Evolutionary conservation across 2,329 filamentous ascomycete genomes (phyloP).

Genomic region (Xylaria multiplex): DNA sequence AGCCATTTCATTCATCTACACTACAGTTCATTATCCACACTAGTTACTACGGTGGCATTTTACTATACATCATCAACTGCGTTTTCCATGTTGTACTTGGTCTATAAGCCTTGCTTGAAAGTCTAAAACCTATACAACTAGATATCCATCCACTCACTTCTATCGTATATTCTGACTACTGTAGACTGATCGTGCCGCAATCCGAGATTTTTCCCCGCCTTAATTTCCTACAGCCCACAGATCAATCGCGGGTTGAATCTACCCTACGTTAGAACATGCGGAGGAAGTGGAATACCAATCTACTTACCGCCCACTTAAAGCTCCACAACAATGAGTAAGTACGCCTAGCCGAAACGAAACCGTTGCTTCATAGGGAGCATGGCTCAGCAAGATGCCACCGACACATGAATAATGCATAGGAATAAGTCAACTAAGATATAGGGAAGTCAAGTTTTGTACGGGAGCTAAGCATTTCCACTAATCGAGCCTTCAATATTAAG

Average conservation of each 20-base stretch:
- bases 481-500: not conserved
- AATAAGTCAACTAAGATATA: slow-evolving; percentile 1
- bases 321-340: slow-evolving; percentile 6
- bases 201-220: not conserved
- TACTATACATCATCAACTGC: too few relatives aligned
- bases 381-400: not conserved
- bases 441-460: too few relatives aligned
- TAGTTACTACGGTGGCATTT: not conserved
- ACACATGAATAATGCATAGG: not conserved
- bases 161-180: not conserved
- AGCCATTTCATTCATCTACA: too few relatives aligned
- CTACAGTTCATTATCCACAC: not conserved
- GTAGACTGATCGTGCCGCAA: not conserved
- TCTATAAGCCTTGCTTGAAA: too few relatives aligned
- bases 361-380: slow-evolving; percentile 9
- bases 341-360: not conserved
- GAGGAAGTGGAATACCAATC: slow-evolving; percentile 12
- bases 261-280: slow-evolving; percentile 7
- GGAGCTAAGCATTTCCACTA: not conserved
- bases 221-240: not conserved
- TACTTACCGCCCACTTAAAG: slow-evolving; percentile 7
- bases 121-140: too few relatives aligned
- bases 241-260: slow-evolving; percentile 14
- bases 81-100: too few relatives aligned
- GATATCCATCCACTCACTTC: too few relatives aligned